Percentiles rank a stretch among this genome's conserved stretches.
These are phyloP conservation scores for Funneliformis mosseae DNA, from an alignment of 192 early-diverging fungal genomes.

Conservation along the genomic window DNA sequence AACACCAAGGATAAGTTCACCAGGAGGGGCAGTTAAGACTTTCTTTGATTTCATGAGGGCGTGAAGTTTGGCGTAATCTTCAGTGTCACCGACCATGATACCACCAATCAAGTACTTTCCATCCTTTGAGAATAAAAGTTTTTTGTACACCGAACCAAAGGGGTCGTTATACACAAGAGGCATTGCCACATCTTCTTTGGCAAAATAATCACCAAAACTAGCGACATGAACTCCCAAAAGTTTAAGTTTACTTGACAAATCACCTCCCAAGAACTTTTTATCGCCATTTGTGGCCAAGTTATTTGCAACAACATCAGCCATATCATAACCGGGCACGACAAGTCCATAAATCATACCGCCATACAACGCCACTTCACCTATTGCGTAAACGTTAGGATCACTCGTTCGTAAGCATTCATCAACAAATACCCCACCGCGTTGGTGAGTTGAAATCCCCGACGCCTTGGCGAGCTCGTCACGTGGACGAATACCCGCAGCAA, in stretches of 20 bases:
- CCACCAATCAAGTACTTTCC: constrained; percentile 69
- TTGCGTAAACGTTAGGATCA: constrained; percentile 53
- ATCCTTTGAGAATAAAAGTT: constrained; percentile 61
- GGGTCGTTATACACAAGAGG: constrained; percentile 54
- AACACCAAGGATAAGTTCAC: constrained; percentile 57
- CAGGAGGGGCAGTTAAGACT: constrained; percentile 50
- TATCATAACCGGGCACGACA: constrained; percentile 71
- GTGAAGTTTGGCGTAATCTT: constrained; percentile 64
- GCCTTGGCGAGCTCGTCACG: constrained; percentile 59
- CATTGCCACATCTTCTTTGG: constrained; percentile 38
- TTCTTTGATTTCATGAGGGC: constrained; percentile 55
- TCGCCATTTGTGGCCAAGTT: constrained; percentile 43
- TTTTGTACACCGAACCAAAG: constrained; percentile 63
- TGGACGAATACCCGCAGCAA: constrained; percentile 60
- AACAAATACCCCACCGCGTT: constrained; percentile 65
- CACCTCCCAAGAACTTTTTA: constrained; percentile 40
- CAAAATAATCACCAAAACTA: constrained; percentile 72
- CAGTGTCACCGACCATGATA: constrained; percentile 70
- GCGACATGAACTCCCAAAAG: constrained; percentile 71
- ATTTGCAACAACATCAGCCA: constrained; percentile 67
- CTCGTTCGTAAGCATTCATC: constrained; percentile 52
- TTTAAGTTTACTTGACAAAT: constrained; percentile 72
- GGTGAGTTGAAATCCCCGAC: constrained; percentile 47
- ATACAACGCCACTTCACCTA: constrained; percentile 63
- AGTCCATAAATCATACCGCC: constrained; percentile 56